Conservation (phyloP, 2,329 filamentous ascomycete genomes). For the Emmonsiellopsis sp. region DNA sequence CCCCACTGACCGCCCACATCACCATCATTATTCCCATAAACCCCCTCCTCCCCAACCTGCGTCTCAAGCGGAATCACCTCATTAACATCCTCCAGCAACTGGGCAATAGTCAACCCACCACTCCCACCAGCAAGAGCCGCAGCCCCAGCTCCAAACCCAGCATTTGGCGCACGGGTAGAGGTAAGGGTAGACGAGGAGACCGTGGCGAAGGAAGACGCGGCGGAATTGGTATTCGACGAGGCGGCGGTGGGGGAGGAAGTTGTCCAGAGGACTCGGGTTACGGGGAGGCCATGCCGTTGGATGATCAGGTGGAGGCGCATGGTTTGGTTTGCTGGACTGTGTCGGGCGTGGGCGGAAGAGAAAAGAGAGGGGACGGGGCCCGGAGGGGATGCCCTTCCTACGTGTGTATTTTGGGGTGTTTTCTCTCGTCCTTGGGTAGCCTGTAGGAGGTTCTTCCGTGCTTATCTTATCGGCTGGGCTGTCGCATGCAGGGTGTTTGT, state of each 20-base stretch:
- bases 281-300: conserved; percentile 62
- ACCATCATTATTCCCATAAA: conserved; percentile 13
- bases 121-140: conserved; percentile 20
- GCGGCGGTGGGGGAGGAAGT: conserved; percentile 38
- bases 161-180: conserved; percentile 25
- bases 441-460: no score
- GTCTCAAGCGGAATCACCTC: conserved; percentile 73
- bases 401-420: not conserved
- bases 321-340: conserved; percentile 5
- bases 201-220: conserved; percentile 21
- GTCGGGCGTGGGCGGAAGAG: not conserved
- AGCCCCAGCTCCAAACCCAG: conserved; percentile 19
- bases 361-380: not conserved
- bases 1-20: conserved; percentile 51
- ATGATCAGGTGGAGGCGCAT: conserved; percentile 69
- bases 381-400: not conserved
- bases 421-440: not conserved
- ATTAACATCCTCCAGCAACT: conserved; percentile 70
- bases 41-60: conserved; percentile 25
- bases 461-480: no score
- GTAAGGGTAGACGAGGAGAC: conserved; percentile 15
- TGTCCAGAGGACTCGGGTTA: conserved; percentile 63
- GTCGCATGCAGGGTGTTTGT: no score
- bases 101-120: conserved; percentile 59
- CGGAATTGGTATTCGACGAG: conserved; percentile 18